phyloP scores from a whole-genome alignment of 805 yeast genomes.

The Saccharomycopsis amapae region DNA sequence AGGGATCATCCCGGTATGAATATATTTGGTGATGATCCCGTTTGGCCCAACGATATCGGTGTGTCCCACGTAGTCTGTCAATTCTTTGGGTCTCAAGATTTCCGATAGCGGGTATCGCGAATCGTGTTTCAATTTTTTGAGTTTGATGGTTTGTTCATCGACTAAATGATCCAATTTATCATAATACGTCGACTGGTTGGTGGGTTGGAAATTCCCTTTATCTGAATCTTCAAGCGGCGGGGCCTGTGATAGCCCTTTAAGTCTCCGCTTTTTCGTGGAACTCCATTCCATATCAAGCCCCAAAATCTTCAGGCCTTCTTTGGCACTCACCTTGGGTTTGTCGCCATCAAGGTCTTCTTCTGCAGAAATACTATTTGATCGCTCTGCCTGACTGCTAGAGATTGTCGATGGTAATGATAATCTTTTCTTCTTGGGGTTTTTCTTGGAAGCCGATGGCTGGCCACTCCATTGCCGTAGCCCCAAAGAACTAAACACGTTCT shows the following conservation, averaged over 20 bases:
- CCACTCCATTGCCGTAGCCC: not conserved
- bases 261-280: not conserved
- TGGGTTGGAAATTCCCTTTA: conserved; percentile 14
- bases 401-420: not conserved
- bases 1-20: conserved; percentile 56
- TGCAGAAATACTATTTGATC: too few species aligned
- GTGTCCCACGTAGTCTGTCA: conserved; percentile 80
- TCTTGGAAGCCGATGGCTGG: too few species aligned
- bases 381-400: too few species aligned
- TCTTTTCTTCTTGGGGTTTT: not conserved
- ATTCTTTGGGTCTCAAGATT: conserved; percentile 61
- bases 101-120: conserved; percentile 54
- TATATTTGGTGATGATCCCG: conserved; percentile 63
- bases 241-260: too few species aligned
- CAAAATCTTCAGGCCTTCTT: conserved; percentile 6
- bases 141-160: conserved; percentile 11
- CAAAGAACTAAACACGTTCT: not conserved
- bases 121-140: conserved; percentile 19
- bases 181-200: conserved; percentile 9
- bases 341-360: not conserved
- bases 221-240: not conserved
- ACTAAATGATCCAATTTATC: conserved; percentile 18
- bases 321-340: conserved; percentile 8
- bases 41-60: conserved; percentile 55
- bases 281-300: conserved; percentile 11